Conservation (phyloP, 2,329 filamentous ascomycete genomes). For the Didymella sp. region DNA sequence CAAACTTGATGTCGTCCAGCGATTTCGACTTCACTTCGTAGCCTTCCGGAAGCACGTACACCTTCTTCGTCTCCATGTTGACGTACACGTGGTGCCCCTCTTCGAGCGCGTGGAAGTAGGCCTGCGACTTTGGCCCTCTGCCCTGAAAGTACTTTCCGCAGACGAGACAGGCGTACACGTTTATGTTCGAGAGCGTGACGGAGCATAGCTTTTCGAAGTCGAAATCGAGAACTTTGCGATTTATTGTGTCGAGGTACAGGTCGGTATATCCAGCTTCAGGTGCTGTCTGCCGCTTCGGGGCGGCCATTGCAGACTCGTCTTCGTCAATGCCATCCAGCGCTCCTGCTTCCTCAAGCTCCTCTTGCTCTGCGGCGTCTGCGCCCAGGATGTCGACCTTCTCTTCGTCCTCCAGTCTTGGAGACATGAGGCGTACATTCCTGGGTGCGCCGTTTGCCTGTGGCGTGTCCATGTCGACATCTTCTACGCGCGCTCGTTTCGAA, state of each 20-base stretch:
- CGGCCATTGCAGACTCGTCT: slow-evolving; percentile 51
- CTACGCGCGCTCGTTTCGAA: slow-evolving; percentile 56
- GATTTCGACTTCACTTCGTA: slow-evolving; percentile 96
- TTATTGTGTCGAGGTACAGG: slow-evolving; percentile 96
- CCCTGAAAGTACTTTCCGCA: slow-evolving; percentile 99
- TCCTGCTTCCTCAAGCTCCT: slow-evolving; percentile 48
- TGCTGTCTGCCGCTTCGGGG: slow-evolving; percentile 72
- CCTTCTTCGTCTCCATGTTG: slow-evolving; percentile 92
- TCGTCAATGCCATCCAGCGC: slow-evolving; percentile 42
- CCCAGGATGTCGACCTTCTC: slow-evolving; percentile 45
- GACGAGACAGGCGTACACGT: slow-evolving; percentile 96
- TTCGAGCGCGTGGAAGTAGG: slow-evolving; percentile 96
- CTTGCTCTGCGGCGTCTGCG: slow-evolving; percentile 47
- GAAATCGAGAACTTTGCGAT: slow-evolving; percentile 91
- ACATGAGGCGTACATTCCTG: slow-evolving; percentile 43
- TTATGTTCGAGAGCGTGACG: slow-evolving; percentile 94
- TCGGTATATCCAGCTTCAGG: slow-evolving; percentile 91
- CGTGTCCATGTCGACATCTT: slow-evolving; percentile 51
- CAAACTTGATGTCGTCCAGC: slow-evolving; percentile 97
- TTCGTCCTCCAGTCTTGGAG: slow-evolving; percentile 34
- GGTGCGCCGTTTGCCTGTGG: slow-evolving; percentile 31
- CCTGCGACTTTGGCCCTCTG: slow-evolving; percentile 89
- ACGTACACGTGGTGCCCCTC: slow-evolving; percentile 97
- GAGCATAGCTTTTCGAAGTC: slow-evolving; percentile 99
- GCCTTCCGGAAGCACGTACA: slow-evolving; percentile 91